These are phyloP conservation scores for Rhodotorula paludigena DNA, from an alignment of 768 basidiomycete genomes.

Conservation along the genomic window DNA sequence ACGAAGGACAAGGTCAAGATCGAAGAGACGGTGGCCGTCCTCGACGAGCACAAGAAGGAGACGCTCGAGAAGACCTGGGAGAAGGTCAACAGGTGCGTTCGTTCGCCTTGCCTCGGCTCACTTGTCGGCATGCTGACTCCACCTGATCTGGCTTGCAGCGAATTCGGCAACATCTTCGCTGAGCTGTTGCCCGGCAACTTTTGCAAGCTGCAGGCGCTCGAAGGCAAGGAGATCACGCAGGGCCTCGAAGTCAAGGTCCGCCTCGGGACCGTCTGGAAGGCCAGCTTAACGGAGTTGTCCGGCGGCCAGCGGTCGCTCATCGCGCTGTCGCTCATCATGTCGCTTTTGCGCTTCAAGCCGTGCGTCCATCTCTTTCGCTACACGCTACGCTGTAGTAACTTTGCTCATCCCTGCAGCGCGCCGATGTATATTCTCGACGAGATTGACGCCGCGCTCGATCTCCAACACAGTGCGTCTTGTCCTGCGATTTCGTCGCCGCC, in stretches of 20 bases:
- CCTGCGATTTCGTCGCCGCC: accelerated
- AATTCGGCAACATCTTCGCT: constrained; percentile 93
- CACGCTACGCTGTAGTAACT: neutral
- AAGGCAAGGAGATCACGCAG: constrained; percentile 85
- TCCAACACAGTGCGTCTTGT: constrained; percentile 66
- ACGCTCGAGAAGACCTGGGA: constrained; percentile 92
- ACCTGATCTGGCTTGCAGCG: constrained; percentile 53
- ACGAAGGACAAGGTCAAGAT: constrained; percentile 92
- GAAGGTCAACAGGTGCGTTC: constrained; percentile 78
- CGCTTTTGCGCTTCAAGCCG: constrained; percentile 96
- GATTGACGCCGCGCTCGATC: constrained; percentile 93
- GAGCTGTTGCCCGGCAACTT: constrained; percentile 95
- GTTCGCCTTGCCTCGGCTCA: neutral
- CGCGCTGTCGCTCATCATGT: constrained; percentile 96
- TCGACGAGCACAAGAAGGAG: constrained; percentile 89
- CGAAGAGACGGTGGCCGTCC: constrained; percentile 82
- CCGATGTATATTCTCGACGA: constrained; percentile 99
- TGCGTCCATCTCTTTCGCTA: neutral
- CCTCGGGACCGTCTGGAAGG: constrained; percentile 94
- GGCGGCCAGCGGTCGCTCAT: constrained; percentile 98
- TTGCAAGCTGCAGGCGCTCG: constrained; percentile 87
- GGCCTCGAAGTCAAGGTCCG: constrained; percentile 96
- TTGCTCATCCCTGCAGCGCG: constrained; percentile 49
- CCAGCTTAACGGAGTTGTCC: constrained; percentile 90
- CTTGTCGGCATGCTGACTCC: neutral